Conservation (phyloP, 345 rosid species). For the Garcia nutans region DNA sequence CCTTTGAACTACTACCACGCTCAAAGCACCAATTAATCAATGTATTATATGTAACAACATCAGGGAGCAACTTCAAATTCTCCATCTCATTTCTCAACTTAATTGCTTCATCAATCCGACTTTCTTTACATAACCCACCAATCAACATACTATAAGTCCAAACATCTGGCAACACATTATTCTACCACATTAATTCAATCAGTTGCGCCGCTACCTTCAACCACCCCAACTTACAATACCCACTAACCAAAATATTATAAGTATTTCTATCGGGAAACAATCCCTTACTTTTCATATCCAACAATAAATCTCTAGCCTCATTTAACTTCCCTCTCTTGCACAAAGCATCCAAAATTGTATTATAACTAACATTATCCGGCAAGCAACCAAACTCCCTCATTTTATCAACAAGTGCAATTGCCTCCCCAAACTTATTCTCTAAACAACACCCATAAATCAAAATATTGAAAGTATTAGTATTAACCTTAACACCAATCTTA, state of each 20-base stretch:
- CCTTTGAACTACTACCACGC: constrained; percentile 41
- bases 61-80: constrained; percentile 53
- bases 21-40: constrained; percentile 75
- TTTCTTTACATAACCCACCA: constrained; percentile 55
- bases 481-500: constrained; percentile 47
- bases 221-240: constrained; percentile 73
- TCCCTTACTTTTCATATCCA: constrained; percentile 59
- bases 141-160: constrained; percentile 71
- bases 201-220: constrained; percentile 67
- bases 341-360: constrained; percentile 65
- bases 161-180: constrained; percentile 55
- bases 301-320: constrained; percentile 63
- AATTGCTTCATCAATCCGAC: constrained; percentile 60
- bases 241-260: constrained; percentile 58
- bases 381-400: constrained; percentile 57
- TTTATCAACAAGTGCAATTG: constrained; percentile 39
- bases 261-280: constrained; percentile 58
- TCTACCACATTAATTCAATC: constrained; percentile 66
- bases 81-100: constrained; percentile 66
- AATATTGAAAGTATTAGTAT: constrained; percentile 55
- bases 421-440: constrained; percentile 56
- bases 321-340: constrained; percentile 73
- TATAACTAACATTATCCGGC: constrained; percentile 70
- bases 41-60: constrained; percentile 80
- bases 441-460: constrained; percentile 74